Base-by-base conservation (phyloP, 2,329 filamentous ascomycete genomes). In the Zymoseptoria tritici region DNA sequence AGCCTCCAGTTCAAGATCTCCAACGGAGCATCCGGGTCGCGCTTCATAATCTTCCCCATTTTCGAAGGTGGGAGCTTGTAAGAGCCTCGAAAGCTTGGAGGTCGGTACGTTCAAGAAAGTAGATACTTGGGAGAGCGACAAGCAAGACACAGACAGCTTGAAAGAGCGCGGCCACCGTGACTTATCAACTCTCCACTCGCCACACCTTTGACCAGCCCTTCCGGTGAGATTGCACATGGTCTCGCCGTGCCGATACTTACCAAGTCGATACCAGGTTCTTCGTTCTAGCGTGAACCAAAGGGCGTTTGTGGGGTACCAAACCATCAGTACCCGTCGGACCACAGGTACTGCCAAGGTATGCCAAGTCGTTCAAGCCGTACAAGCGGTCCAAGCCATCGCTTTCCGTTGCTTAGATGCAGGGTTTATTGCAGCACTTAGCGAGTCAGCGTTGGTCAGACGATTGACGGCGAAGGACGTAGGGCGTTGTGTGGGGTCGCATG, bases 1-100 rank as follows among this genome's bases (percentile, higher is more conserved):
- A 92, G 79, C 52, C 84, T 80, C 87, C 87, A 91, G 76, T 92
- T 92, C 72, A 91, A 83, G 62, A 86, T 82, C 69, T 88, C 83
- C 58, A 81, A 81, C 4, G 89, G 89, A 61, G 89, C 87, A 60
- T 83, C 82, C 11, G 54, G 85, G 78, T 83, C 74, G 60, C 57
- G 71, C 62, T 64, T 74, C 66, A 64, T 59, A 51, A 64, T 65
- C 49, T 68, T 65, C 65, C 72, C 71, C 59, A 64, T 67, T 56
- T 60, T 64, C 60, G 55, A 11, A 42, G 24, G 46, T 49, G 53
- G 56, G 59, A 60, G 62, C 62, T 62, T 59, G 46, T 31, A 9
- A 49, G 20, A 50, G 20, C 57, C 49, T 22, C 46, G 54, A 56
- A 58, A 58, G 57, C 59, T 57, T 60, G 52, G 16, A 52, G 22